Base-by-base conservation (phyloP, 257 asterid genomes). In the Echium plantagineum region DNA sequence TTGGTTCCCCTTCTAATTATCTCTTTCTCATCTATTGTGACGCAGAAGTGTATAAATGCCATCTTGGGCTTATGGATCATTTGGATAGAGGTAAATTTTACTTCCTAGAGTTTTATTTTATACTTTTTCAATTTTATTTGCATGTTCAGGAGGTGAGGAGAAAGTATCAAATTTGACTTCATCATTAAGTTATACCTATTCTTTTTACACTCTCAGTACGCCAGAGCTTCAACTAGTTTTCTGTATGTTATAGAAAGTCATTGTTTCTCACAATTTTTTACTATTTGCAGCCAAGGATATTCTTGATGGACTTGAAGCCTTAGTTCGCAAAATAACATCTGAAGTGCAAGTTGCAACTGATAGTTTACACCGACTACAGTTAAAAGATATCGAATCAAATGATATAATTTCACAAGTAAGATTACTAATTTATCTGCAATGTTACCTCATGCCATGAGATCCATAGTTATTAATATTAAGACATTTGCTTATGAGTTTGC, bases 41-140 rank as follows among this genome's bases (percentile, higher is more conserved):
- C 74, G 72, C 84, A 82, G 91, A 86, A 89, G 97, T 89, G 81
- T 72, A 62, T 66, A 75, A 89, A n/a, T 74, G 94, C 74, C 89
- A 79, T 76, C 76, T 65, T 16, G 90, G 89, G 69, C 91, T 86
- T 68, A 71, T 63, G 79, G 89, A 81, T 71, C 75, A 75, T 59
- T 62, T 77, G 66, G 67, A 59, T 26, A 65, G 68, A 86, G 94
- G 97, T 89, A 78, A 35, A 66, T 49, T 17, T 60, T 38, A 28
- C 32, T 28, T 3, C 26, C 26, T 24, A 24, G 26, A 24, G 26
- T 24, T 24, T 24, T 24, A 24, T 31, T 35, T 9, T 35, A 4
- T 35, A 35, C 2, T 35, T 35, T 8, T 35, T 7, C 46, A 7
- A 7, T 35, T 35, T 35, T 3, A 35, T 35, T 7, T 35, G 2